Evolutionary conservation across 2,329 filamentous ascomycete genomes (phyloP).

Genomic region (Ophiosphaerella korrae): DNA sequence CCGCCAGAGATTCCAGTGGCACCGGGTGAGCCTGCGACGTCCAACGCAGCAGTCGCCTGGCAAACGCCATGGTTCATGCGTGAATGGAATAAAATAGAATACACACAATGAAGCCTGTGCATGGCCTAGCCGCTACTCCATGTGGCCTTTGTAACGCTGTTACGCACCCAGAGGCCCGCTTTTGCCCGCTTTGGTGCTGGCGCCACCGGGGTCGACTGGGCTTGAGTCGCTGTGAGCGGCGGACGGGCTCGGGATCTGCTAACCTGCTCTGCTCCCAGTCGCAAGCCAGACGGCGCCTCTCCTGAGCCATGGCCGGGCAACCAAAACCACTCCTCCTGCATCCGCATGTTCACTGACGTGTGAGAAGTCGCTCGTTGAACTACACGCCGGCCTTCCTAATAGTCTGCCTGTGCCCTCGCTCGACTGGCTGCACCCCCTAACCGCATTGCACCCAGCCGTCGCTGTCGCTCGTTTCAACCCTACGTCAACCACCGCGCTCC

Average conservation of each 20-base stretch:
- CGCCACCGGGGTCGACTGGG: slow-evolving; percentile 12
- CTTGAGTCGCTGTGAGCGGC: neutral
- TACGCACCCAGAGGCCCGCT: slow-evolving; percentile 14
- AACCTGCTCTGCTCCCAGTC: neutral
- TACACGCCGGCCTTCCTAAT: neutral
- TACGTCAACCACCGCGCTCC: slow-evolving; percentile 23
- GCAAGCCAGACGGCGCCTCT: slow-evolving; percentile 1
- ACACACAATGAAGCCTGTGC: neutral
- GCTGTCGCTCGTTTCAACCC: slow-evolving; percentile 37
- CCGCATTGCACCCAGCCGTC: too few relatives aligned
- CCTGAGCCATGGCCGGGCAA: slow-evolving; percentile 8
- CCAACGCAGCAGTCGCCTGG: slow-evolving; percentile 9
- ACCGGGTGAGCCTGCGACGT: slow-evolving; percentile 13
- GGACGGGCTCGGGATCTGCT: slow-evolving; percentile 1
- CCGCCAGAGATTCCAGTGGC: slow-evolving; percentile 6
- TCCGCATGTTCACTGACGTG: neutral
- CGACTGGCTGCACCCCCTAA: neutral
- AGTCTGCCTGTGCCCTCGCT: neutral
- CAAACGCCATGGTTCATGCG: slow-evolving; percentile 3
- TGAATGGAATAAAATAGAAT: slow-evolving; percentile 4
- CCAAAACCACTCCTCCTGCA: slow-evolving; percentile 11
- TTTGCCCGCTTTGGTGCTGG: slow-evolving; percentile 7
- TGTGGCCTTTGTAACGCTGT: slow-evolving; percentile 15
- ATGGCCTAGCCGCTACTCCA: slow-evolving; percentile 14
- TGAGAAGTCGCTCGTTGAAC: slow-evolving; percentile 16